phyloP scores from a whole-genome alignment of 768 basidiomycete species.

The Termitomyces titanicus region DNA sequence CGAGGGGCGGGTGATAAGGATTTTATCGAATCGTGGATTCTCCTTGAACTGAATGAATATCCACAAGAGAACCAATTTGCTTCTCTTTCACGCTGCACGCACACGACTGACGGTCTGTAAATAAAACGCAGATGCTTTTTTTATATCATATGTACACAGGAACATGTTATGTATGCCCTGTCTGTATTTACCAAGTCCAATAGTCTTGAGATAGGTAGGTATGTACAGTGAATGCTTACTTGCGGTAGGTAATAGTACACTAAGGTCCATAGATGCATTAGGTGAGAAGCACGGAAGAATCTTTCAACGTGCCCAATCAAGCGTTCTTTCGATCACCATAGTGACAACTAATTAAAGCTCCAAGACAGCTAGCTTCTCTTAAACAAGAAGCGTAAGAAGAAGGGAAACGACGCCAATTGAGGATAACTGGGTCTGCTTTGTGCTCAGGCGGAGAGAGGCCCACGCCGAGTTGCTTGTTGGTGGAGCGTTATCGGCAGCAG shows the following conservation, averaged over 20 bases:
- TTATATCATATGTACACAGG: too few relatives aligned
- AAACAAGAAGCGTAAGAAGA: conserved; percentile 14
- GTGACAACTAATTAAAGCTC: background rate
- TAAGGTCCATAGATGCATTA: conserved; percentile 1
- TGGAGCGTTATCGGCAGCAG: conserved; percentile 17
- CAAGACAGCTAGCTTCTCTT: conserved; percentile 7
- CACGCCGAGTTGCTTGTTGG: conserved; percentile 26
- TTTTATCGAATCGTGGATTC: too few relatives aligned
- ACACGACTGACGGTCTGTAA: too few relatives aligned
- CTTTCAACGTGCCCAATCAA: background rate
- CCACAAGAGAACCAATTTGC: too few relatives aligned
- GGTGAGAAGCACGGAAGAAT: background rate
- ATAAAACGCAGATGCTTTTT: too few relatives aligned
- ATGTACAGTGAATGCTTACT: conserved; percentile 8
- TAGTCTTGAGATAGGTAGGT: conserved; percentile 1
- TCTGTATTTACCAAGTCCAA: background rate
- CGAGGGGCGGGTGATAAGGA: too few relatives aligned
- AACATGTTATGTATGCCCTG: too few relatives aligned
- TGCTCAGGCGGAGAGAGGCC: conserved; percentile 15
- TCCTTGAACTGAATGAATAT: too few relatives aligned
- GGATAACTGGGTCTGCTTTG: conserved; percentile 6
- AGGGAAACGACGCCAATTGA: conserved; percentile 17
- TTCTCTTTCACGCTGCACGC: too few relatives aligned
- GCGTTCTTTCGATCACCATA: conserved; percentile 1
- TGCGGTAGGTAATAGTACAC: conserved; percentile 11